A percentile compares a stretch with the other conserved stretches of the same genome.
Conservation (phyloP, 1,284 basidiomycete species). For the Takashimella koratensis region DNA sequence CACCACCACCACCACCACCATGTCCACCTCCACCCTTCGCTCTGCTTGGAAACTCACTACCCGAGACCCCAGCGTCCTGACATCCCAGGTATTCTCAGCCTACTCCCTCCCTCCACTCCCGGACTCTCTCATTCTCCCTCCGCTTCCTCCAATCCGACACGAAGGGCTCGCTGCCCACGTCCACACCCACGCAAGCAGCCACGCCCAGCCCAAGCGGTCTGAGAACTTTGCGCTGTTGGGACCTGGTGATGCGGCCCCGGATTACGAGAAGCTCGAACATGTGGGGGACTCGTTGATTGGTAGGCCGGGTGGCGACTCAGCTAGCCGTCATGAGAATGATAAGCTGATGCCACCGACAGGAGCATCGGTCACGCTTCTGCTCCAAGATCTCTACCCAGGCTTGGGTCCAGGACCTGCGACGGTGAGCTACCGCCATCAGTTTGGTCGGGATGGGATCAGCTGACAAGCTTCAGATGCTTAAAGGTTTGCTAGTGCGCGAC, state of each 20-base stretch:
- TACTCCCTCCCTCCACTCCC: slow-evolving; percentile 17
- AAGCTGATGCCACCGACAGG: too few species aligned
- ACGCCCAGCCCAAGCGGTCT: slow-evolving; percentile 6
- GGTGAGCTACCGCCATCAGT: slow-evolving; percentile 16
- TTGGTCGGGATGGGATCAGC: not conserved
- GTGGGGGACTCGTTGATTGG: slow-evolving; percentile 38
- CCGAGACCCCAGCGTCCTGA: too few species aligned
- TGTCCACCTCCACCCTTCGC: slow-evolving; percentile 22
- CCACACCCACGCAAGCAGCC: slow-evolving; percentile 26
- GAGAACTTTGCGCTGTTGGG: too few species aligned
- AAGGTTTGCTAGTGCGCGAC: slow-evolving; percentile 33
- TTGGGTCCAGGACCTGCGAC: slow-evolving; percentile 32
- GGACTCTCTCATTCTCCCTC: slow-evolving; percentile 21
- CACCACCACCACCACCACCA: slow-evolving; percentile 6
- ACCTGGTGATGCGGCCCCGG: slow-evolving; percentile 8
- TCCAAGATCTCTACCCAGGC: slow-evolving; percentile 37
- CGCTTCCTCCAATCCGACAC: slow-evolving; percentile 30
- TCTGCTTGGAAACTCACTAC: slow-evolving; percentile 4
- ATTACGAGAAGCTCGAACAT: slow-evolving; percentile 46
- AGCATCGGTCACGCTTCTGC: slow-evolving; percentile 32
- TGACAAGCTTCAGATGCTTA: slow-evolving; percentile 28
- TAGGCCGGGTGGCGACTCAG: too few species aligned
- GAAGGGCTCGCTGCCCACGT: slow-evolving; percentile 12
- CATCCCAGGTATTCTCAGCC: too few species aligned
- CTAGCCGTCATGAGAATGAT: too few species aligned